phyloP scores from a whole-genome alignment of 2,329 filamentous ascomycete genomes.

The Sporothrix brasiliensis region DNA sequence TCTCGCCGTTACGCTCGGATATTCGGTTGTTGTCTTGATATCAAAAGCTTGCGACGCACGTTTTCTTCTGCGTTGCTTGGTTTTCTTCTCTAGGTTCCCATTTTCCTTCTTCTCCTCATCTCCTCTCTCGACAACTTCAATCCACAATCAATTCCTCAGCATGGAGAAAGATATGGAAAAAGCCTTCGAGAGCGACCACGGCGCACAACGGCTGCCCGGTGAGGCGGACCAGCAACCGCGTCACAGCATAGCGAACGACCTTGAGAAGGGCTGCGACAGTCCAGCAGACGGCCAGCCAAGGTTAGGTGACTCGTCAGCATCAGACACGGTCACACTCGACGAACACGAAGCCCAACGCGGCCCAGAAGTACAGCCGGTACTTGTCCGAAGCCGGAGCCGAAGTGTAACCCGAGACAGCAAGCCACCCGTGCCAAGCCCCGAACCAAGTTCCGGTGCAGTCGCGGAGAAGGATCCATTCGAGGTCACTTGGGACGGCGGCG shows the following conservation, averaged over 20 bases:
- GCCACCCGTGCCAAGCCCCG: conserved; percentile 11
- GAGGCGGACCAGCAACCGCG: not conserved
- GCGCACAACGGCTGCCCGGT: not conserved
- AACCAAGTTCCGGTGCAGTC: not conserved
- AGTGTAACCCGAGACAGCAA: conserved; percentile 21
- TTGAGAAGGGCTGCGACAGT: not conserved
- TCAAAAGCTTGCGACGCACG: not conserved
- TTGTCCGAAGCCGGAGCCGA: conserved; percentile 8
- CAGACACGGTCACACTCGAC: conserved; percentile 17
- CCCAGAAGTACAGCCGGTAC: not conserved
- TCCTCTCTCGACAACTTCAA: not conserved
- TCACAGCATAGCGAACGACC: not conserved
- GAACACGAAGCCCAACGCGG: conserved; percentile 14
- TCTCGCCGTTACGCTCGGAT: not conserved
- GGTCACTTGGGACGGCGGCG: conserved; percentile 73
- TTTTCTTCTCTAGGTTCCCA: not conserved
- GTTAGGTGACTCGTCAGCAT: conserved; percentile 8
- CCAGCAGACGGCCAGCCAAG: not conserved
- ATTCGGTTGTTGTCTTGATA: not conserved
- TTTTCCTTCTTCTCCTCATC: not conserved
- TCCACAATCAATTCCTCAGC: not conserved
- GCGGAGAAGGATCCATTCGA: conserved; percentile 57
- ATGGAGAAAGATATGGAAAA: conserved; percentile 24
- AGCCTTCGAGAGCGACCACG: not conserved
- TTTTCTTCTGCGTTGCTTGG: not conserved